These are phyloP conservation scores for Zoysia japonica DNA, from an alignment of 176 grass and related monocot genomes.

Conservation along the genomic window DNA sequence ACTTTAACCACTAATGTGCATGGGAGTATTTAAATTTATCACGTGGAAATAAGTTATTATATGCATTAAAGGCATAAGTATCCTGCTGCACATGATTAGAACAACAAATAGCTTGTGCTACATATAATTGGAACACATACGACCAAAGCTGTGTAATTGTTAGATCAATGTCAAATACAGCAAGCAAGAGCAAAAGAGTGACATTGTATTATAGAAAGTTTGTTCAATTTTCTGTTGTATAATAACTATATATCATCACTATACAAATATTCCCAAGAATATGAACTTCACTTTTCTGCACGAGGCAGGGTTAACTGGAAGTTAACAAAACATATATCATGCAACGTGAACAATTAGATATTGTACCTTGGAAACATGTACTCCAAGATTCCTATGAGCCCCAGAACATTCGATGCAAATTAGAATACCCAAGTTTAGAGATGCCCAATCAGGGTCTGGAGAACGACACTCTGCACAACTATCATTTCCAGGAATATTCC, in stretches of 20 bases:
- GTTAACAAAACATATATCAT: conserved; percentile 20
- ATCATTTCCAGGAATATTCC: conserved; percentile 88
- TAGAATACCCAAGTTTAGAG: conserved; percentile 91
- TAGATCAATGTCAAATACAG: not conserved
- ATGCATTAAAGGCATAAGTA: not conserved
- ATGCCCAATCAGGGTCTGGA: conserved; percentile 92
- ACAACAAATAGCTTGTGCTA: not conserved
- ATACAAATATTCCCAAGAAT: no score
- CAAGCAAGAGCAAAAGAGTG: not conserved
- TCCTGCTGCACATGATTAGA: not conserved
- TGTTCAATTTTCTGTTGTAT: not conserved
- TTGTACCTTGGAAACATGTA: conserved; percentile 93
- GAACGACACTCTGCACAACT: conserved; percentile 85
- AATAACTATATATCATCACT: no score
- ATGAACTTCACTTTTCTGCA: not conserved
- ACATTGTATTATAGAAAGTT: not conserved
- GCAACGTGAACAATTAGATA: not conserved
- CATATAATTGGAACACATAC: not conserved
- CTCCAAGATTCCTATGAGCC: conserved; percentile 95
- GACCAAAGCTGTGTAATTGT: not conserved
- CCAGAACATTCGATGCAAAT: conserved; percentile 95
- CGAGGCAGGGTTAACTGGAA: not conserved
- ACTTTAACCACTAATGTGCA: not conserved
- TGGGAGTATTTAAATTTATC: conserved; percentile 16
- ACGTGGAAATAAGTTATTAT: not conserved